Base-by-base conservation (phyloP, 2,329 filamentous ascomycete genomes). In the Epichloe amarillans region DNA sequence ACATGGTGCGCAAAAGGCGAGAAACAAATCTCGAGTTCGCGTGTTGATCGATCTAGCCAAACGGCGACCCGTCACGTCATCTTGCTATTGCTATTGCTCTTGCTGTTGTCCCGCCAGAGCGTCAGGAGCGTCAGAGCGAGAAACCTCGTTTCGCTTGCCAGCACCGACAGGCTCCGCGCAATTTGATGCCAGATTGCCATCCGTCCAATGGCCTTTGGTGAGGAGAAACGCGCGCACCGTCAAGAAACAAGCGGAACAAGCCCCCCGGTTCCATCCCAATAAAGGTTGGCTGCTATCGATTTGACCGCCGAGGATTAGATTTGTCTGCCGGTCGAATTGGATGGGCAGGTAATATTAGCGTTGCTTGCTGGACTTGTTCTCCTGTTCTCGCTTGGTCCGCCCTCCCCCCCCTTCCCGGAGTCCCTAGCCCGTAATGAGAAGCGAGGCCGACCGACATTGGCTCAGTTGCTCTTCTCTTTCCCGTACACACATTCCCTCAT, bases 401-500 rank as follows among this genome's bases (percentile, higher is more conserved):
- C 43, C 36, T 4, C 5, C 45, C 35, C 19, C n/a, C n/a, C 35
- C 19, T 21, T 17, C 23, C 23, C 23, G 5, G 23, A 26, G 23
- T 17, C n/a, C 37, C 37, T 26, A 36, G 38, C 38, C 39, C 23
- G 39, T 43, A 51, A 50, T 26, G 23, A 26, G 23, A 26, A 26
- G 23, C 23, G 23, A 26, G 23, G 23, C 49, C 47, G 52, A 46
- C 52, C 47, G 53, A 49, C 53, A 46, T 49, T 38, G 44, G 51
- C 51, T 54, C 56, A 47, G 49, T 55, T 55, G 53, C 58, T 53
- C 56, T 53, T 56, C 54, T 60, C 54, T 52, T 58, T 45, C 53
- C 52, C 42, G 53, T 46, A 46, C 51, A 50, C 42, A 50, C 47
- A 40, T 49, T 61, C 55, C 57, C 62, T 61, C 70, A 77, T 77